These are phyloP conservation scores for Vitis hybrid DNA, from an alignment of 177 flowering plant species.

Conservation along the genomic window DNA sequence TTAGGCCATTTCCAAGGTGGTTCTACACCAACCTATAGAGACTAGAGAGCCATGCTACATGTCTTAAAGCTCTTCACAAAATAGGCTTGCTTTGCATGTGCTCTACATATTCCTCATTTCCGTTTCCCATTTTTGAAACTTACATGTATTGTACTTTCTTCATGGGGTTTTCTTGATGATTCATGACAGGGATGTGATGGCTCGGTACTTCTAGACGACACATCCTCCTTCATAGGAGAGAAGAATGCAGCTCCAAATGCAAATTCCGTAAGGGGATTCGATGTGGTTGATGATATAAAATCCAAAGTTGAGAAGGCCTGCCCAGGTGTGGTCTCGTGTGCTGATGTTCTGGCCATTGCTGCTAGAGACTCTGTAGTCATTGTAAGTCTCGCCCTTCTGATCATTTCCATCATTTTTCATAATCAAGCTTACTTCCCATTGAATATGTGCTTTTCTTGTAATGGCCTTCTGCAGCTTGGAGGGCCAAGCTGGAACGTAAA, in stretches of 20 bases:
- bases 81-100: neutral
- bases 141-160: neutral
- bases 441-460: neutral
- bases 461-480: slow-evolving; percentile 48
- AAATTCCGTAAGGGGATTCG: slow-evolving; percentile 59
- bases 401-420: neutral
- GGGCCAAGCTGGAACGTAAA: slow-evolving; percentile 73
- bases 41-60: no score
- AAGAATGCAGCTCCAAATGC: slow-evolving; percentile 59
- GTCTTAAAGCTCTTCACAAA: neutral
- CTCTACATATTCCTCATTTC: no score
- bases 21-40: no score
- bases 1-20: no score
- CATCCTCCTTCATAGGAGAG: slow-evolving; percentile 62
- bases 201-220: slow-evolving; percentile 67
- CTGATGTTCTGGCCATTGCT: slow-evolving; percentile 65
- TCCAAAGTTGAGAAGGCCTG: slow-evolving; percentile 58
- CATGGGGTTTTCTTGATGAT: neutral
- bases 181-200: slow-evolving; percentile 76
- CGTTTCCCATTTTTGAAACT: no score
- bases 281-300: slow-evolving; percentile 64
- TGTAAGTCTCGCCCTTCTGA: slow-evolving; percentile 31
- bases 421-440: no score
- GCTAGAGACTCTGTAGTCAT: slow-evolving; percentile 62
- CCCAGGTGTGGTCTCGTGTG: slow-evolving; percentile 75